Evolutionary conservation across 2,329 filamentous ascomycete species (phyloP).

Genomic region (Neoascochyta sp.): DNA sequence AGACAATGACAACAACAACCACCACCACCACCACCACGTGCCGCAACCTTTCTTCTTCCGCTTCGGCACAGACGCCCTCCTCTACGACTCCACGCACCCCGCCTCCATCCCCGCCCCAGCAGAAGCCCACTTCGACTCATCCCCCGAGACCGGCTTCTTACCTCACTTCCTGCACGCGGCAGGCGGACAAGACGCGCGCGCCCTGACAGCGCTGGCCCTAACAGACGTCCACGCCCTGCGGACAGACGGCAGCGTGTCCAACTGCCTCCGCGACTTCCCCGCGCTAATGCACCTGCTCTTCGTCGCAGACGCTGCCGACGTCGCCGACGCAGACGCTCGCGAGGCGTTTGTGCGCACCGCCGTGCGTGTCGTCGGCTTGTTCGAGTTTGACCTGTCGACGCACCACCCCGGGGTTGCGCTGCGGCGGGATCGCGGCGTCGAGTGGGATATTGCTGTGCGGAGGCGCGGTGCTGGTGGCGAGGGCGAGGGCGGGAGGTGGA

Average conservation of each 20-base stretch:
- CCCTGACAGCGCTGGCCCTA: constrained; percentile 12
- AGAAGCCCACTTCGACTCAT: constrained; percentile 21
- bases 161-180: constrained; percentile 14
- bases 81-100: constrained; percentile 11
- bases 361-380: no score
- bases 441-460: no score
- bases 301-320: constrained; percentile 12
- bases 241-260: constrained; percentile 16
- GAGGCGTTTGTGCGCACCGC: no score
- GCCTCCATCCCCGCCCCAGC: no score
- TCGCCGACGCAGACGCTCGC: no score
- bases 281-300: constrained; percentile 15
- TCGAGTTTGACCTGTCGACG: no score
- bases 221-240: constrained; percentile 13
- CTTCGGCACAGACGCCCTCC: constrained; percentile 16
- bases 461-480: no score
- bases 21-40: no score
- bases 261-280: constrained; percentile 17
- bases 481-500: no score
- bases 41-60: constrained; percentile 27
- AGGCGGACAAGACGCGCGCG: constrained; percentile 6
- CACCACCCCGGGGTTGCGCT: no score
- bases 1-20: not conserved
- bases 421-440: no score
- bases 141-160: constrained; percentile 16